Evolutionary conservation across 1,284 basidiomycete species (phyloP), one percentile per base, ranked within the genome.

Genomic region (Ceratobasidium sp.): DNA sequence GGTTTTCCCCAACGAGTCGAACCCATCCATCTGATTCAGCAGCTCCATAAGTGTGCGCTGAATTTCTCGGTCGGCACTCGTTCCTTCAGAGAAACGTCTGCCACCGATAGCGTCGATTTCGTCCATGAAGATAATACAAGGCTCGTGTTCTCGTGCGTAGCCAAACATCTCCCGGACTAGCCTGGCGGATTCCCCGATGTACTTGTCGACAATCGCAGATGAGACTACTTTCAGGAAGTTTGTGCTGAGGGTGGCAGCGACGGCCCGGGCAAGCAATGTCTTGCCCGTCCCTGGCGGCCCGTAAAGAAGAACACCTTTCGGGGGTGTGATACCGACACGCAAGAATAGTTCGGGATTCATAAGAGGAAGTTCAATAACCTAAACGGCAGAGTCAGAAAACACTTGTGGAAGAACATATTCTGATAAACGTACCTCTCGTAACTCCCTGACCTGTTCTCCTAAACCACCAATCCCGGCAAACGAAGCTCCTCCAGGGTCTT

Each of bases 51-150:
- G 84, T 27, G 98, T 99, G 78, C 98, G 88, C 83, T 99, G 98
- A 78, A 99, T 99, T 85, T 99, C 98, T 79, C 98, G 91, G 84
- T 99, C 98, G 14, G 97, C 98, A 82, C 92, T 95, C 2, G 97
- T 99, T 46, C 98, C 98, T 83, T 99, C 98, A n/a, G 91, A 94
- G 86, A 99, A 99, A 74, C 97, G 87, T 78, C 98, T 87, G 14
- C 96, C 96, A 78, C 96, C 96, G 78, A 98, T 98, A 39, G 96
- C 96, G 81, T 98, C 96, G 79, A 99, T 98, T 84, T 99, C 98
- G 83, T 99, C 98, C 92, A 99, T 98, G 85, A 99, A 99, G 81
- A 99, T 99, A 80, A 99, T 97, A 82, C 97, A 98, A 56, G 98
- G 98, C 82, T 98, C 97, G 81, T 99, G 96, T 81, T 98, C 97